Evolutionary conservation across 495 filamentous ascomycete genomes (phyloP).

Genomic region (Aspergillus funiculosus): DNA sequence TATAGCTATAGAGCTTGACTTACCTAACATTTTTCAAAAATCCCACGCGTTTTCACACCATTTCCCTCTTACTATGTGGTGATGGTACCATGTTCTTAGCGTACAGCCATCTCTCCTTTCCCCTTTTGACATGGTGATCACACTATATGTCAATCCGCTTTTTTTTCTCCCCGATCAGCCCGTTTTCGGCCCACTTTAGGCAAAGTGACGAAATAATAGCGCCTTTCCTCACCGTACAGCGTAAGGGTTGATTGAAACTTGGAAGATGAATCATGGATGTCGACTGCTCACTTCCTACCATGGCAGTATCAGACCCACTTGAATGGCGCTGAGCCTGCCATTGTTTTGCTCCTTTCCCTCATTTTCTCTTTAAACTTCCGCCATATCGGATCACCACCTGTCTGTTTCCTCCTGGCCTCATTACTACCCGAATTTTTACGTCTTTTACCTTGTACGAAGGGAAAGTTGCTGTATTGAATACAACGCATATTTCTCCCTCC

Average conservation of each 20-base stretch:
- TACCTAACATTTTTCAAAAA: no score
- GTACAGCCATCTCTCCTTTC: no score
- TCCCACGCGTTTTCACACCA: no score
- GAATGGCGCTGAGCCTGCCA: no score
- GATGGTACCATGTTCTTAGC: no score
- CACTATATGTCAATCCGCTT: conserved; percentile 19
- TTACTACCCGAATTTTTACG: not conserved
- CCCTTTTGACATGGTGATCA: conserved; percentile 14
- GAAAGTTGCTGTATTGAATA: conserved; percentile 11
- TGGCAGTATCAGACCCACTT: conserved; percentile 18
- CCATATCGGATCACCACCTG: conserved; percentile 15
- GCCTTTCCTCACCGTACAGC: conserved; percentile 18
- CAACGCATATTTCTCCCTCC: conserved; percentile 17
- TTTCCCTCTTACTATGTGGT: no score
- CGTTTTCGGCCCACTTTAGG: conserved; percentile 21
- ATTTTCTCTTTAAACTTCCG: conserved; percentile 2
- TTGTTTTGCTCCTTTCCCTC: not conserved
- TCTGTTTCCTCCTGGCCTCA: conserved; percentile 8
- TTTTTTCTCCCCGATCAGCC: conserved; percentile 22
- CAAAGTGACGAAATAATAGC: conserved; percentile 18
- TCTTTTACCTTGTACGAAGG: no score
- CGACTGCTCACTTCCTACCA: conserved; percentile 21
- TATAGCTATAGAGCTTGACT: no score
- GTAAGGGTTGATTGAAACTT: not conserved
- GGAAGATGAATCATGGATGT: conserved; percentile 4